Evolutionary conservation across 1,284 basidiomycete genomes (phyloP).

Genomic region (Cronartium quercuum): DNA sequence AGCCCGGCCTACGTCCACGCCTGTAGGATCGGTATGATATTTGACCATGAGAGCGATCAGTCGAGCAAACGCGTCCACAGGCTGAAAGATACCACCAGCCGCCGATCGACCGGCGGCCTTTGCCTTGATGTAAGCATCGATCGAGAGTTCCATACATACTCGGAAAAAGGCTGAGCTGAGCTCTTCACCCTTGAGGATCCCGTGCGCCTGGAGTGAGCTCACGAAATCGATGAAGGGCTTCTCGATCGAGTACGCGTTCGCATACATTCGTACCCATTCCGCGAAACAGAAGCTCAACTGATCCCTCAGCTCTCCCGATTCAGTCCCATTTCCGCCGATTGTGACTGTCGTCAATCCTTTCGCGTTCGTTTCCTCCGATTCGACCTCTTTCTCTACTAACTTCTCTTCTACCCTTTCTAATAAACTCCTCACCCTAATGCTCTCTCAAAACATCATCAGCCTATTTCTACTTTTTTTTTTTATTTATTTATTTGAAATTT

Average conservation of each 20-base stretch:
- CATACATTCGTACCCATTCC: constrained; percentile 92
- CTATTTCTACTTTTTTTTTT: not conserved
- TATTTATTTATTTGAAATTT: not conserved
- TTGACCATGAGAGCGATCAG: constrained; percentile 98
- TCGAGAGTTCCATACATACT: constrained; percentile 89
- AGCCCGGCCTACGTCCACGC: constrained; percentile 80
- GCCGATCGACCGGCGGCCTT: constrained; percentile 69
- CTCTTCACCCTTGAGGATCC: constrained; percentile 92
- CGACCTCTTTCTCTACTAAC: not conserved
- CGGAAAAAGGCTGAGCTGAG: constrained; percentile 97
- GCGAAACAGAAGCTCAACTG: constrained; percentile 58
- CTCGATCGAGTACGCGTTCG: constrained; percentile 80
- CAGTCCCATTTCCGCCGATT: constrained; percentile 3
- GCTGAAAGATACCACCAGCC: constrained; percentile 68
- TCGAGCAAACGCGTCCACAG: constrained; percentile 89
- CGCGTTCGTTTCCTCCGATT: not conserved
- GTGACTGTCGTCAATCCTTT: not conserved
- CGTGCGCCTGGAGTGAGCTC: constrained; percentile 89
- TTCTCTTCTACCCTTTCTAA: constrained; percentile 26
- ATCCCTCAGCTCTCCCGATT: constrained; percentile 51
- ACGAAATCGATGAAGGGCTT: constrained; percentile 97
- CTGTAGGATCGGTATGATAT: constrained; percentile 86
- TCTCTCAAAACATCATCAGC: not conserved
- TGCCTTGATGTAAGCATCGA: constrained; percentile 84
- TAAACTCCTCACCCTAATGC: constrained; percentile 9